phyloP scores from a whole-genome alignment of 768 basidiomycete species.

The Lentinula sp. region DNA sequence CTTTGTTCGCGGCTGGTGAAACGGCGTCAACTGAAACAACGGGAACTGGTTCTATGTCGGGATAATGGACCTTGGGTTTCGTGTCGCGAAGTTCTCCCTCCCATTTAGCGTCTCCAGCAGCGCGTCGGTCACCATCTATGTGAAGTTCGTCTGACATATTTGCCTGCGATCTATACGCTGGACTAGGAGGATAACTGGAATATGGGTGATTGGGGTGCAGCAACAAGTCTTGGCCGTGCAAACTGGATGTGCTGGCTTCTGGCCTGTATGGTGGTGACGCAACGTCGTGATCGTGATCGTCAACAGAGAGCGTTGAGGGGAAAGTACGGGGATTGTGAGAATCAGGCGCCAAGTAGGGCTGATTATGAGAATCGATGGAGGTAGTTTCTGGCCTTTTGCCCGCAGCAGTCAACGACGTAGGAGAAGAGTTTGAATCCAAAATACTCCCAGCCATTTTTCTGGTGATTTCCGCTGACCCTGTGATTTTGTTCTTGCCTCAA shows the following conservation, averaged over 20 bases:
- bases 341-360: background rate
- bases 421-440: background rate
- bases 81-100: conserved; percentile 15
- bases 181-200: conserved; percentile 18
- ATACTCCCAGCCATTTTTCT: background rate
- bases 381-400: background rate
- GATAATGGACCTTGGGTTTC: conserved; percentile 50
- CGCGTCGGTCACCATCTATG: conserved; percentile 12
- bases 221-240: conserved; percentile 10
- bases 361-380: background rate
- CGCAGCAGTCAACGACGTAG: background rate
- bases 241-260: conserved; percentile 26
- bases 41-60: conserved; percentile 26
- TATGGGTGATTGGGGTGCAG: conserved; percentile 4
- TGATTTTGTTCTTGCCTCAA: background rate
- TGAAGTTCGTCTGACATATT: conserved; percentile 15
- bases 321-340: background rate
- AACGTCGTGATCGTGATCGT: conserved; percentile 7
- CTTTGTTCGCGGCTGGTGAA: conserved; percentile 16
- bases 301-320: background rate
- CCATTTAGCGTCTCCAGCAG: conserved; percentile 5
- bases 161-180: conserved; percentile 17
- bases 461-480: background rate
- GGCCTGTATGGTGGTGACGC: conserved; percentile 34
- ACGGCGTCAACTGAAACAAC: conserved; percentile 4